These are phyloP conservation scores for Leucosporidium creatinivorum DNA, from an alignment of 768 basidiomycete genomes.

Conservation along the genomic window DNA sequence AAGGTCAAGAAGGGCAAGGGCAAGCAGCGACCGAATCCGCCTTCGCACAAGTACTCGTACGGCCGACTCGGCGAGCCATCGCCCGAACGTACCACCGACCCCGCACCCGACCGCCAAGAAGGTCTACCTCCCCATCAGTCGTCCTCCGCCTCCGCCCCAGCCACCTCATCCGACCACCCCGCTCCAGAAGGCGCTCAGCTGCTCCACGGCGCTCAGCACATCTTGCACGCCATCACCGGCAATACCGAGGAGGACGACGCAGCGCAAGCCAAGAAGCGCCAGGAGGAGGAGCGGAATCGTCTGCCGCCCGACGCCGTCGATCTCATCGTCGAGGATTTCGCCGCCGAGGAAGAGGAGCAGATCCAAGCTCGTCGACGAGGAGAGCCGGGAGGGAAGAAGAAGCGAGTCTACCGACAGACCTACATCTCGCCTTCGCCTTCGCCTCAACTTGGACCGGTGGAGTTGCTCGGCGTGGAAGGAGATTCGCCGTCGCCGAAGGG, in stretches of 20 bases:
- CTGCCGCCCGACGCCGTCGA: conserved; percentile 67
- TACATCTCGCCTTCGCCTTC: neutral
- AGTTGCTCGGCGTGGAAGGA: too few species aligned
- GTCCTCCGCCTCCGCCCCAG: neutral
- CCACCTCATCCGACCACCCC: conserved; percentile 17
- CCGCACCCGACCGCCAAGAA: neutral
- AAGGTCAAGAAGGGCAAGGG: conserved; percentile 43
- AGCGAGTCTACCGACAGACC: conserved; percentile 19
- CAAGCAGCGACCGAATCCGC: conserved; percentile 53
- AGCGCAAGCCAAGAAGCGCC: neutral
- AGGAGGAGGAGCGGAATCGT: conserved; percentile 23
- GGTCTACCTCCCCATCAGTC: neutral
- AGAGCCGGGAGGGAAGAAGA: conserved; percentile 46
- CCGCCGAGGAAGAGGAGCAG: conserved; percentile 51
- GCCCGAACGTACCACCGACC: neutral
- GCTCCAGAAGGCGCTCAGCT: conserved; percentile 5
- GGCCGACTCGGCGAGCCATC: conserved; percentile 24
- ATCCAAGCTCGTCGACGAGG: conserved; percentile 55
- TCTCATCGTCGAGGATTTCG: conserved; percentile 65
- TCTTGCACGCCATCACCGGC: conserved; percentile 34
- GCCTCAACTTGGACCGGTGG: too few species aligned
- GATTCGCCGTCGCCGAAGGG: too few species aligned
- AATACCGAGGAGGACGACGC: conserved; percentile 6
- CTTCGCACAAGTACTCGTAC: conserved; percentile 20
- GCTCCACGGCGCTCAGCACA: neutral